A percentile compares a stretch with the other conserved stretches of the same genome.
Conservation (phyloP, 768 basidiomycete genomes). For the Coprinellus micaceus region DNA sequence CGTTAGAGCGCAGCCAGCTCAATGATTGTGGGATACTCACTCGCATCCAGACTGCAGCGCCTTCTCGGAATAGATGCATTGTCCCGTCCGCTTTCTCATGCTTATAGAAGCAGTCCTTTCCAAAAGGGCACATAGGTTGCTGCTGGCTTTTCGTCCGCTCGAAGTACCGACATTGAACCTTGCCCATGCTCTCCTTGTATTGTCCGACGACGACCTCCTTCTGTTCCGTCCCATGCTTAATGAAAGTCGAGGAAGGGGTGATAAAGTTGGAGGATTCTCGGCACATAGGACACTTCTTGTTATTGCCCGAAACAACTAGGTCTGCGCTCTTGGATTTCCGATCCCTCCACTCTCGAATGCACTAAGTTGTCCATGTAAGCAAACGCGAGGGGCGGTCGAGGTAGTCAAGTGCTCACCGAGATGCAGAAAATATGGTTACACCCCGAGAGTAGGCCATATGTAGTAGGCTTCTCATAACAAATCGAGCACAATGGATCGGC, state of each 20-base stretch:
- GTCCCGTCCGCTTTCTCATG: constrained; percentile 69
- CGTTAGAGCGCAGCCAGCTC: background rate
- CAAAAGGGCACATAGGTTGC: constrained; percentile 70
- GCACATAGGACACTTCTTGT: constrained; percentile 79
- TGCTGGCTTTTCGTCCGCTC: constrained; percentile 39
- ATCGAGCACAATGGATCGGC: constrained; percentile 49
- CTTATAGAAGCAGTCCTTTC: constrained; percentile 77
- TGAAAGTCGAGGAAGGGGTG: constrained; percentile 70
- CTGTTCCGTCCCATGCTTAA: constrained; percentile 46
- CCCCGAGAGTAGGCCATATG: constrained; percentile 66
- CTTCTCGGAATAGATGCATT: constrained; percentile 49
- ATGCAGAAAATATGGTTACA: constrained; percentile 81
- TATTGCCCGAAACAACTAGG: constrained; percentile 51
- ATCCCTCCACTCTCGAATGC: constrained; percentile 77
- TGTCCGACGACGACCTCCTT: constrained; percentile 49
- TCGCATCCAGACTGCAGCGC: constrained; percentile 51
- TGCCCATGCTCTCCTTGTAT: constrained; percentile 73
- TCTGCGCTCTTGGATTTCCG: constrained; percentile 50
- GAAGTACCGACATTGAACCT: constrained; percentile 71
- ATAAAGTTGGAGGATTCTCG: constrained; percentile 64
- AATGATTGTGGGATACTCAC: constrained; percentile 14
- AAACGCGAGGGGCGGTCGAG: background rate
- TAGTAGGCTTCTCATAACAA: constrained; percentile 68
- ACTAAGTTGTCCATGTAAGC: constrained; percentile 36
- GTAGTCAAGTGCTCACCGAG: constrained; percentile 38